phyloP scores from a whole-genome alignment of 2,329 filamentous ascomycete genomes.

The Helicocarpus griseus region DNA sequence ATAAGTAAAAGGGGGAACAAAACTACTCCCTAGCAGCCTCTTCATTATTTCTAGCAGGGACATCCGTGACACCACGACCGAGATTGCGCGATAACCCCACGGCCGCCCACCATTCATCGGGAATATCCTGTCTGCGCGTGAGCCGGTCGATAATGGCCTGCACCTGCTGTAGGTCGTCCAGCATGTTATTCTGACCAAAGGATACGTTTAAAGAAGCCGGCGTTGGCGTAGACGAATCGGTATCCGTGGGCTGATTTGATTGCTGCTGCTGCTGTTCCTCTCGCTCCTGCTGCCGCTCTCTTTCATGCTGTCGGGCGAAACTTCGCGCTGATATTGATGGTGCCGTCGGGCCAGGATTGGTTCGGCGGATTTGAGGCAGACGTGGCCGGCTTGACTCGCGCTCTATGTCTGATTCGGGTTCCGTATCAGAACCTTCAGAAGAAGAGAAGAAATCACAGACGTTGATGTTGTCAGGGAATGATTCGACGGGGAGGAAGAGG shows the following conservation, averaged over 20 bases:
- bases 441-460: slow-evolving; percentile 7
- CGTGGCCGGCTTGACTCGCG: slow-evolving; percentile 3
- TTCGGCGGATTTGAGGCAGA: background rate
- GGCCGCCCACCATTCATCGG: slow-evolving; percentile 72
- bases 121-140: slow-evolving; percentile 62
- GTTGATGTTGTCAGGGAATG: slow-evolving; percentile 5
- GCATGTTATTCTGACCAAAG: slow-evolving; percentile 22
- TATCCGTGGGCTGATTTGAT: slow-evolving; percentile 13
- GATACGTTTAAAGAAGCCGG: slow-evolving; percentile 13
- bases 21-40: background rate
- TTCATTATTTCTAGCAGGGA: background rate
- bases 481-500: slow-evolving; percentile 9
- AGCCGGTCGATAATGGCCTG: slow-evolving; percentile 63
- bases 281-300: background rate
- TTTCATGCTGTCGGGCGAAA: background rate
- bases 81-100: slow-evolving; percentile 53
- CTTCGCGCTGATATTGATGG: background rate
- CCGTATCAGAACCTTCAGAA: slow-evolving; percentile 19
- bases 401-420: slow-evolving; percentile 16
- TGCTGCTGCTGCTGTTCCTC: background rate
- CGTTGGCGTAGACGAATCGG: slow-evolving; percentile 22
- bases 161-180: slow-evolving; percentile 50
- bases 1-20: too few species aligned
- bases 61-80: slow-evolving; percentile 1
- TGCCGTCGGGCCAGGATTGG: background rate